Evolutionary conservation across 768 basidiomycete species (phyloP).

Genomic region (Galerina marginata): DNA sequence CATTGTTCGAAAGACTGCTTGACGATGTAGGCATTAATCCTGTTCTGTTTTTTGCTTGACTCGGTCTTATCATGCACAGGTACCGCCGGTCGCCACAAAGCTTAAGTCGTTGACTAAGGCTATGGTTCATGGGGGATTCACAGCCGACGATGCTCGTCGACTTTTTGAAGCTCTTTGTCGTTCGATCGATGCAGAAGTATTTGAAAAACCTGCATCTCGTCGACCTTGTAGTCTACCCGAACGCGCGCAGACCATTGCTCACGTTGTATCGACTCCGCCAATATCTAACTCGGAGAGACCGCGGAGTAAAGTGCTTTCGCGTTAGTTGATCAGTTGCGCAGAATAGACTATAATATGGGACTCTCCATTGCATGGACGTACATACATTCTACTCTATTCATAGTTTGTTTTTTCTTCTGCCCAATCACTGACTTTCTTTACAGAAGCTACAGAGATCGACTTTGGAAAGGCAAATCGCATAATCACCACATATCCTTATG

Average conservation of each 20-base stretch:
- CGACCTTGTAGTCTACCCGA: neutral
- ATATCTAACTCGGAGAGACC: neutral
- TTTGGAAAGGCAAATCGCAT: too few relatives aligned
- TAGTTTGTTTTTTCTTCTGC: too few relatives aligned
- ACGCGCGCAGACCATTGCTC: constrained; percentile 15
- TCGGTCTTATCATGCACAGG: constrained; percentile 27
- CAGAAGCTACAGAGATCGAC: too few relatives aligned
- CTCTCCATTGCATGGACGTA: too few relatives aligned
- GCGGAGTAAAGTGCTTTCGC: constrained; percentile 1
- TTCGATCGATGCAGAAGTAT: constrained; percentile 45
- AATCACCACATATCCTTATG: too few relatives aligned
- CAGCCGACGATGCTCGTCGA: constrained; percentile 53
- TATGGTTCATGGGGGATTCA: constrained; percentile 53
- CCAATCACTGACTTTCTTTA: too few relatives aligned
- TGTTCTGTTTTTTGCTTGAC: constrained; percentile 1
- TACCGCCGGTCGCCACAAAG: constrained; percentile 45
- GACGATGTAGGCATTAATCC: constrained; percentile 30
- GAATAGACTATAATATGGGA: neutral
- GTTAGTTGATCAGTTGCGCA: neutral
- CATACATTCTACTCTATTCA: too few relatives aligned
- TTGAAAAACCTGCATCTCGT: constrained; percentile 33
- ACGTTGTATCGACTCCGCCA: neutral
- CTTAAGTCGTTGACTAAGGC: constrained; percentile 49
- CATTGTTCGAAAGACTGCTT: constrained; percentile 43
- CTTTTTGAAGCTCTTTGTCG: constrained; percentile 56